Evolutionary conservation across 2,329 filamentous ascomycete species (phyloP).

Genomic region (Ophiostoma sp.): DNA sequence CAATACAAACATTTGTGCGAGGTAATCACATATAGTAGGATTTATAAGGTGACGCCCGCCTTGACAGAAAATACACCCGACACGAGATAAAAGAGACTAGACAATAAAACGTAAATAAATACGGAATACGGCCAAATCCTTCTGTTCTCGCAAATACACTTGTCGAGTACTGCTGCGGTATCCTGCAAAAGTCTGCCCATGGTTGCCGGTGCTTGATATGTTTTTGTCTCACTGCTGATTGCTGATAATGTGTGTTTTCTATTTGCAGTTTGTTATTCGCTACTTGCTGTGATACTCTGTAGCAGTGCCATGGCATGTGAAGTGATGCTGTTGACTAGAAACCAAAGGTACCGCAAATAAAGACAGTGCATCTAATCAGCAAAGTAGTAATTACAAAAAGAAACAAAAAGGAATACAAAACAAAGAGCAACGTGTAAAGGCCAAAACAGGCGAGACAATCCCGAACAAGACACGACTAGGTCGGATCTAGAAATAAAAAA

Average conservation of each 20-base stretch:
- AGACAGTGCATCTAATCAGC: background rate
- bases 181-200: background rate
- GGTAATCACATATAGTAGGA: background rate
- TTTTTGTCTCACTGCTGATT: conserved; percentile 3
- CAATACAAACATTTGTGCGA: background rate
- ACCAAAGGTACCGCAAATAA: background rate
- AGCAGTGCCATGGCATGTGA: background rate
- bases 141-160: background rate
- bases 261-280: background rate
- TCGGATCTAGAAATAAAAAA: background rate
- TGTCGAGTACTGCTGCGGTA: background rate
- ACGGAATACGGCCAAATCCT: background rate
- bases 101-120: background rate
- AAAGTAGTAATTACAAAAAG: background rate
- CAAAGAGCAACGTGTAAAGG: background rate
- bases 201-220: background rate
- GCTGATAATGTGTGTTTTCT: background rate
- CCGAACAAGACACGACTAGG: background rate
- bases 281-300: too few relatives aligned
- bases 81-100: background rate
- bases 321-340: background rate
- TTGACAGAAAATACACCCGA: background rate
- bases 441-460: background rate
- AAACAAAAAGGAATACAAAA: background rate
- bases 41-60: background rate